phyloP scores from a whole-genome alignment of 2,329 filamentous ascomycete genomes.

The Stemphylium beticola region DNA sequence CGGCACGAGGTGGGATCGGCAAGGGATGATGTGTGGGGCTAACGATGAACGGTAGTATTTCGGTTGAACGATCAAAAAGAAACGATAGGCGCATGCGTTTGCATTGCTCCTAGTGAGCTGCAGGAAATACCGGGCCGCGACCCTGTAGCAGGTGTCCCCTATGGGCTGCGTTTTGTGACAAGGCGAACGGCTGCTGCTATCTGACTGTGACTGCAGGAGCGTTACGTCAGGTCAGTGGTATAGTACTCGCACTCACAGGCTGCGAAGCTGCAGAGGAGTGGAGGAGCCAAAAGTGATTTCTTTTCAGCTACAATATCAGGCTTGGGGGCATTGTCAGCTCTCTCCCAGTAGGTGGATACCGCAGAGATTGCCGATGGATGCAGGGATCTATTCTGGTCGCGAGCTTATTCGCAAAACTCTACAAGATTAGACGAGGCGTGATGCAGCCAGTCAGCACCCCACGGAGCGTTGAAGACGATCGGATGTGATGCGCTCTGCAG shows the following conservation, averaged over 20 bases:
- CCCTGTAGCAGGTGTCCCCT: neutral
- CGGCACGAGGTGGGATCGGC: constrained; percentile 40
- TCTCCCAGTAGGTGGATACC: neutral
- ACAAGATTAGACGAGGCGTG: constrained; percentile 29
- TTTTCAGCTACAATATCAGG: neutral
- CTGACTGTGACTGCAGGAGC: neutral
- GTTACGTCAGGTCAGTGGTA: neutral
- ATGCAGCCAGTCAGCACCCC: constrained; percentile 20
- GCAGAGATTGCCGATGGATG: constrained; percentile 10
- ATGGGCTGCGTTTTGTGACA: too few relatives aligned
- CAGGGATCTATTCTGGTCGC: constrained; percentile 12
- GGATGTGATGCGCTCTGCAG: neutral
- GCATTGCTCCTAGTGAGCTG: neutral
- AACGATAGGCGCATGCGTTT: constrained; percentile 2
- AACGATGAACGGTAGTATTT: constrained; percentile 10
- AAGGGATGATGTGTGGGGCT: constrained; percentile 18
- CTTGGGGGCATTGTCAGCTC: constrained; percentile 1
- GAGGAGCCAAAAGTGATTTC: neutral
- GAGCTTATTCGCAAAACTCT: constrained; percentile 13
- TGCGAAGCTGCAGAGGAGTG: neutral
- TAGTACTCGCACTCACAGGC: neutral
- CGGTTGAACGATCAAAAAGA: neutral
- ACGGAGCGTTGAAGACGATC: constrained; percentile 4
- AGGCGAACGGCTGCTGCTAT: neutral
- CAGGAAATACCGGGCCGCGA: neutral